Conservation (phyloP, 306 rosid species). For the Datisca glomerata region DNA sequence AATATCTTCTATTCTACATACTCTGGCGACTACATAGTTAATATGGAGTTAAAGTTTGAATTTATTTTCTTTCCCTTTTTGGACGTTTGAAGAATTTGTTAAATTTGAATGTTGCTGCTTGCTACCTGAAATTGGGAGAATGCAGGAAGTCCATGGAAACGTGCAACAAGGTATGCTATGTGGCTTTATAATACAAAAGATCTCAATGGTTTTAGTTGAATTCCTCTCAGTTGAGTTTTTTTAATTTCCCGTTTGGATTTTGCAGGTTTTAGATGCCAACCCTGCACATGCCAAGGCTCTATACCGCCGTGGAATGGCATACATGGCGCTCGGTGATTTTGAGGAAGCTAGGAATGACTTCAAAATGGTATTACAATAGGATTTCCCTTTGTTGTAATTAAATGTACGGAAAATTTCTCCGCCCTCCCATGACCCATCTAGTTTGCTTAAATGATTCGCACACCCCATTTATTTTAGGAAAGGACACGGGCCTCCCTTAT, state of each 20-base stretch:
- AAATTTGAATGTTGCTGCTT: conserved; percentile 79
- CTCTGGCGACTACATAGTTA: neutral
- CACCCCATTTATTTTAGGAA: too few relatives aligned
- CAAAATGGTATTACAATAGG: conserved; percentile 54
- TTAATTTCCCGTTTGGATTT: conserved; percentile 11
- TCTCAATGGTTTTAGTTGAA: neutral
- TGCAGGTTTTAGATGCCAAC: conserved; percentile 83
- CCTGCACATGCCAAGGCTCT: conserved; percentile 85
- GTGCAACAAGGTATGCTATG: conserved; percentile 69
- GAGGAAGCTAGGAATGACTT: conserved; percentile 85
- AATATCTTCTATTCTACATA: conserved; percentile 1
- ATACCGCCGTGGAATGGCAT: conserved; percentile 98
- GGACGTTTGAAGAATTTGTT: conserved; percentile 62
- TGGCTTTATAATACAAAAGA: conserved; percentile 3
- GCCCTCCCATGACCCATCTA: too few relatives aligned
- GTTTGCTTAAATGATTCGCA: too few relatives aligned
- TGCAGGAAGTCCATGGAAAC: conserved; percentile 76
- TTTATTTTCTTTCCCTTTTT: conserved; percentile 15
- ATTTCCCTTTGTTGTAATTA: too few relatives aligned
- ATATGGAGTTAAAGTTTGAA: conserved; percentile 1
- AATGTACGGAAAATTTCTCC: too few relatives aligned
- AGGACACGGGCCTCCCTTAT: too few relatives aligned
- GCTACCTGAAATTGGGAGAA: conserved; percentile 75
- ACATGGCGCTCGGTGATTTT: conserved; percentile 72
- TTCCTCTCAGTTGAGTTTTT: neutral